Conservation (phyloP, 2,329 filamentous ascomycete genomes). For the Colletotrichum sp. region DNA sequence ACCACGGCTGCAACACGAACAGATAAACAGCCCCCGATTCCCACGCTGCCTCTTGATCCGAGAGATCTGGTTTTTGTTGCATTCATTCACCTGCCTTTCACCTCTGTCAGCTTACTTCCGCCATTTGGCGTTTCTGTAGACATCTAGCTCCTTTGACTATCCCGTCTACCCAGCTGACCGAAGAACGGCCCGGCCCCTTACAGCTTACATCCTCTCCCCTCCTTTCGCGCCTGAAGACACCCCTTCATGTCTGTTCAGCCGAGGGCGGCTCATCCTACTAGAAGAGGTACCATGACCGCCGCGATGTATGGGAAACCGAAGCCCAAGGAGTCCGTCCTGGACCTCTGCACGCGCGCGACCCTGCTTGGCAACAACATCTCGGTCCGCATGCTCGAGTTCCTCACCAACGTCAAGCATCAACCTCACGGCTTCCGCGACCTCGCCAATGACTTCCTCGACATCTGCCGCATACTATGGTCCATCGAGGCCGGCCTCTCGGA, state of each 20-base stretch:
- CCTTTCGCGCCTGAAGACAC: neutral
- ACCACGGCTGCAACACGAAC: neutral
- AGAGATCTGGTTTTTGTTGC: neutral
- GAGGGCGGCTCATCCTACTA: neutral
- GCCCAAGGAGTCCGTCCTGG: slow-evolving; percentile 37
- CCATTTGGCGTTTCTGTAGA: neutral
- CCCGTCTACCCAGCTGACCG: neutral
- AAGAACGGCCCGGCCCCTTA: neutral
- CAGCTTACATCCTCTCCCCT: neutral
- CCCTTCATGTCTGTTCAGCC: neutral
- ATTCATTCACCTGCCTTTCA: neutral
- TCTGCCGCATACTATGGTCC: slow-evolving; percentile 69
- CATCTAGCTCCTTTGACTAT: neutral
- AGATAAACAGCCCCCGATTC: slow-evolving; percentile 8
- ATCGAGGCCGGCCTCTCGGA: slow-evolving; percentile 70
- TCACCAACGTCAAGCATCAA: slow-evolving; percentile 59
- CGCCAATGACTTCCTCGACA: slow-evolving; percentile 70
- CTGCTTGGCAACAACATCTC: slow-evolving; percentile 67
- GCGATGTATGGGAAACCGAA: slow-evolving; percentile 16
- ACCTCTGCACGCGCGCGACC: slow-evolving; percentile 63
- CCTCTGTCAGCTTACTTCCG: neutral
- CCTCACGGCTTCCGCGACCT: slow-evolving; percentile 62
- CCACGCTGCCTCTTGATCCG: neutral
- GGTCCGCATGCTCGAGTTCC: slow-evolving; percentile 68
- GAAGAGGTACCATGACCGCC: neutral